Evolutionary conservation across 176 grass and related monocot species (phyloP), one percentile per base, ranked within the genome.

Genomic region (Ampelocalamus luodianensis): DNA sequence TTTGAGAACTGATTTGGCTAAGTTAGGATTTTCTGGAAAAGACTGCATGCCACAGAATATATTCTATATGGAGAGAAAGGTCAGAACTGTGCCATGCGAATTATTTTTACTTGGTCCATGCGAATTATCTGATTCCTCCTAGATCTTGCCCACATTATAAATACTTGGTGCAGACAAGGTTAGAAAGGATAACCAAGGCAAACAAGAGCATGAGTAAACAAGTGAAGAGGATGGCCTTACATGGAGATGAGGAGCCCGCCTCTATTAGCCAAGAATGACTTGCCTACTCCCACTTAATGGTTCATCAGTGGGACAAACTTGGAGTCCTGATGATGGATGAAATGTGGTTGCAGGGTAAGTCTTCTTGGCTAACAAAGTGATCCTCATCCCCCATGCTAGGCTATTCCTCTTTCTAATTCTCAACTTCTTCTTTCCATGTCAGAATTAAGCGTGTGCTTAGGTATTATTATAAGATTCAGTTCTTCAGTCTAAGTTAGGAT

Each of bases 251-350:
- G 58, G 78, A 87, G 58, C 26, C 44, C 40, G 42, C 42, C 74
- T 93, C 32, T 77, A 29, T 75, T 90, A 92, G 90, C 87, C 90
- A 92, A 89, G 90, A 88, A 92, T 92, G 90, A 37, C 90, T 92
- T 92, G 86, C 83, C 86, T 92, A 85, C 73, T 40, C 74, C 59
- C 66, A 83, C 50, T 16, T 22, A 83, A 75, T 67, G 12, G 69
- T 89, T 65, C 87, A 58, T 80, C 76, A 15, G 56, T 39, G 64
- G 46, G 32, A 50, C 61, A 18, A 51, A 34, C 10, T 13, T 29
- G 8, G 63, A 10, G 16, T 20, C 65, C 74, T 36, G 12, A 44
- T 43, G 78, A 83, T 86, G 63, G 75, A 66, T 61, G 38, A 74
- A 84, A 87, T 78, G 66, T 83, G 88, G 77, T 74, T 54, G 72